Conservation (phyloP, 2,329 filamentous ascomycete genomes). For the Nannizziopsis arthrosporioides region DNA sequence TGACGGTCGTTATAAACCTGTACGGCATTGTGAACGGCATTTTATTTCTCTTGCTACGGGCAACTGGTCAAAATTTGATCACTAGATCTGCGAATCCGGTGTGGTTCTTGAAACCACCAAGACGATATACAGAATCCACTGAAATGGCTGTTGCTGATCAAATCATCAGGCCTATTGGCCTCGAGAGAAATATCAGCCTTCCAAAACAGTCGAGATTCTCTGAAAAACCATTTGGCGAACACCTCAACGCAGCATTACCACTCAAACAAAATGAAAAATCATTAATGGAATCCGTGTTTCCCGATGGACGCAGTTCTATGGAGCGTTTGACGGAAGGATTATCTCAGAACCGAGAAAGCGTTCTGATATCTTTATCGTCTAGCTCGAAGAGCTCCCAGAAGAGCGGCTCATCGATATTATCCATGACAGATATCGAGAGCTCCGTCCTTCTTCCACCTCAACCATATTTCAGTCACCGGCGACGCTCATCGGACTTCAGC, state of each 20-base stretch:
- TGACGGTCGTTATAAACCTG: constrained; percentile 18
- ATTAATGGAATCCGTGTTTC: constrained; percentile 2
- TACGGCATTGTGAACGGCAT: constrained; percentile 18
- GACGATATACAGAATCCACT: constrained; percentile 4
- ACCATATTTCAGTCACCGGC: constrained; percentile 16
- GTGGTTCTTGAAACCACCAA: constrained; percentile 12
- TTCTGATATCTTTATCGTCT: constrained; percentile 17
- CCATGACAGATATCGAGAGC: constrained; percentile 13
- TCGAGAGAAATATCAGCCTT: constrained; percentile 12
- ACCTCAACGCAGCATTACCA: background rate
- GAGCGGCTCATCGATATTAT: constrained; percentile 2
- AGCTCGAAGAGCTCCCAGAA: constrained; percentile 13
- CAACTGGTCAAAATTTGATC: constrained; percentile 10
- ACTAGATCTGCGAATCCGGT: constrained; percentile 5
- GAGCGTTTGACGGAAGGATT: constrained; percentile 2
- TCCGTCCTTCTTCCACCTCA: constrained; percentile 15
- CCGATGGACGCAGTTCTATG: constrained; percentile 11
- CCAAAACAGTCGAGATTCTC: constrained; percentile 1
- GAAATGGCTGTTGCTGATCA: constrained; percentile 13
- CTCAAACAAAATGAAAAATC: background rate
- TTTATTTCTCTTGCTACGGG: constrained; percentile 20
- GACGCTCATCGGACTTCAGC: constrained; percentile 18
- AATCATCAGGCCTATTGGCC: constrained; percentile 14
- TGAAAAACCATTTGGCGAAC: background rate
- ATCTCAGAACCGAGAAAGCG: constrained; percentile 3